Evolutionary conservation across 2,329 filamentous ascomycete genomes (phyloP), one percentile per base, ranked within the genome.

Genomic region (Huntiella moniliformis): DNA sequence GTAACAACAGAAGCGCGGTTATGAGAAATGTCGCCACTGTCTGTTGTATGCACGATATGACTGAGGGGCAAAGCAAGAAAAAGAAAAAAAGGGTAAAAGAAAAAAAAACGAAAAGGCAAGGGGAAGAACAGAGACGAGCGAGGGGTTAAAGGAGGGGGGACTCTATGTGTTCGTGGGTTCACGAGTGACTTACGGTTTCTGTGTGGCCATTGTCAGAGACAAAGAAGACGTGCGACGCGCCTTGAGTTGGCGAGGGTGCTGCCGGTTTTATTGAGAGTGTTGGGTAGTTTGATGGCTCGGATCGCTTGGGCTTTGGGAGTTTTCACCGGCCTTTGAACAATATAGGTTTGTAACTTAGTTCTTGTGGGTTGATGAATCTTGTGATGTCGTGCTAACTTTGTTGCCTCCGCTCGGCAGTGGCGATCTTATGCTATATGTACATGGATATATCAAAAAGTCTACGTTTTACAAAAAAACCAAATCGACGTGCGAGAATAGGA

Each of bases 151-250:
- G 35, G 28, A 33, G 13, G 28, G 15, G 32, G 38, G 42, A 41
- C 17, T 16, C 33, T 35, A n/a, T 17, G 32, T 40, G 16, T 38
- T 13, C 13, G 38, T 18, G 22, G 22, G 22, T 28, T n/a, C 34
- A 15, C 31, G 38, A 28, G 34, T 34, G 15, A 48, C 46, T 48
- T 48, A 48, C 46, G 15, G 22, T 44, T 48, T 48, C 40, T 38
- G 42, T 44, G 46, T 45, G 42, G 46, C 42, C 46, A 48, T 48
- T 42, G 31, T 48, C 42, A 45, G 37, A 48, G 38, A 33, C 44
- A 28, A 40, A 36, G 22, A 28, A 31, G 41, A 44, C 41, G 37
- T 34, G 40, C 42, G 18, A 34, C n/a, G 42, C 46, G 42, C 42
- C 22, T 28, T 28, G 42, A 48, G 28, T 40, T 44, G 13, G 46